A percentile compares a stretch with the other conserved stretches of the same genome.
These are phyloP conservation scores for Colletotrichum lini DNA, from an alignment of 2,329 filamentous ascomycete species.

Conservation along the genomic window DNA sequence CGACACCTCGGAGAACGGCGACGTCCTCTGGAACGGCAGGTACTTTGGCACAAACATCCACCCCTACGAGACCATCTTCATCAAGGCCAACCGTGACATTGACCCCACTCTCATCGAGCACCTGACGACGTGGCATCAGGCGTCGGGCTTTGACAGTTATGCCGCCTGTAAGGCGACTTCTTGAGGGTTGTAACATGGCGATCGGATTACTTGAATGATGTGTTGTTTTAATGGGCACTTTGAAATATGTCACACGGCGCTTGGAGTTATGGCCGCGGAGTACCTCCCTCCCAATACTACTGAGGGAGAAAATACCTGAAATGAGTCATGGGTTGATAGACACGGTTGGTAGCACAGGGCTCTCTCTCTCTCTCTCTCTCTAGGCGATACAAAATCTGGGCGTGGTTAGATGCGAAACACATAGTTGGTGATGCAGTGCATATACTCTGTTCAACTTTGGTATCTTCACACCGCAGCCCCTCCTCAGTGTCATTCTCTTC, in stretches of 20 bases:
- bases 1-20: conserved; percentile 44
- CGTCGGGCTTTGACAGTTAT: conserved; percentile 46
- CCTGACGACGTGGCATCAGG: conserved; percentile 52
- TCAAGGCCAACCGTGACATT: conserved; percentile 52
- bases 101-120: conserved; percentile 47
- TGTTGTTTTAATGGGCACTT: neutral
- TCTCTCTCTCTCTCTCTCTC: too few relatives aligned
- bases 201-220: too few relatives aligned
- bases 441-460: too few relatives aligned
- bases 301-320: too few relatives aligned
- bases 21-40: conserved; percentile 46
- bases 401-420: too few relatives aligned
- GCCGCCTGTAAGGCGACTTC: conserved; percentile 41
- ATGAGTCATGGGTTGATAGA: too few relatives aligned
- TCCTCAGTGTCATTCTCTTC: too few relatives aligned
- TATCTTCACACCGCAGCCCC: too few relatives aligned
- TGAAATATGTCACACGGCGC: neutral
- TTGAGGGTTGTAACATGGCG: neutral
- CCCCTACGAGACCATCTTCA: conserved; percentile 56
- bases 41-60: conserved; percentile 54
- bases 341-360: too few relatives aligned
- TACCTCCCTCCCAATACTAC: too few relatives aligned
- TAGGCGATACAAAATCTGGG: too few relatives aligned
- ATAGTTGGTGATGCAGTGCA: too few relatives aligned
- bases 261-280: neutral